These are phyloP conservation scores for Pseudocercospora fuligena DNA, from an alignment of 2,329 filamentous ascomycete genomes.

Conservation along the genomic window DNA sequence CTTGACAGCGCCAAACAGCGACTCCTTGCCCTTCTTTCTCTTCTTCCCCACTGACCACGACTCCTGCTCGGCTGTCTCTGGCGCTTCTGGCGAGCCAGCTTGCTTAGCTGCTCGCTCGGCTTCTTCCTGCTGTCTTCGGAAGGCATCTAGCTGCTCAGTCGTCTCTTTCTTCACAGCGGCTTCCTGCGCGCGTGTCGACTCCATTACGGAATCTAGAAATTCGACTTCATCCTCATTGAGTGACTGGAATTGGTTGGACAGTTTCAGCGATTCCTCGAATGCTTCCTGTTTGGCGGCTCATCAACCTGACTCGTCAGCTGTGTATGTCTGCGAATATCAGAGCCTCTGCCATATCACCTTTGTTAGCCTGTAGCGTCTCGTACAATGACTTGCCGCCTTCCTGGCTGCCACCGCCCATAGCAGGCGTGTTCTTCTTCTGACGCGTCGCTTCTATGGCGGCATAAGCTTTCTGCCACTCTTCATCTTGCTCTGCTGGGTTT, in stretches of 20 bases:
- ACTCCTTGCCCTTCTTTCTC: constrained; percentile 45
- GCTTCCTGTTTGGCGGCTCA: constrained; percentile 79
- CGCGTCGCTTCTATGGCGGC: constrained; percentile 62
- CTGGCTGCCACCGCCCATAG: constrained; percentile 49
- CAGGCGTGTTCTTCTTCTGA: constrained; percentile 59
- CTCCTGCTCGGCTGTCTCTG: constrained; percentile 50
- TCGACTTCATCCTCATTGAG: constrained; percentile 80
- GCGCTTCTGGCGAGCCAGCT: constrained; percentile 53
- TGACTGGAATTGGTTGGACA: constrained; percentile 77
- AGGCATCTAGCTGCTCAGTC: constrained; percentile 61
- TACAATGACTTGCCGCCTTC: constrained; percentile 68
- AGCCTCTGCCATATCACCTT: constrained; percentile 59
- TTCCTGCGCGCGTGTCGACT: constrained; percentile 62
- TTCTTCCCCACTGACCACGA: constrained; percentile 35
- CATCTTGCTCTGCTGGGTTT: constrained; percentile 50
- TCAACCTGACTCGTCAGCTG: constrained; percentile 36
- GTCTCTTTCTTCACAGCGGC: constrained; percentile 63
- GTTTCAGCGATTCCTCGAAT: constrained; percentile 72
- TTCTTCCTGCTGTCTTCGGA: constrained; percentile 64
- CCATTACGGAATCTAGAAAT: constrained; percentile 67
- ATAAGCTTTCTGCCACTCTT: constrained; percentile 70
- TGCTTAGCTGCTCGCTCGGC: constrained; percentile 55
- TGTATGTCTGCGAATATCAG: constrained; percentile 12
- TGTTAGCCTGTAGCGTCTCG: constrained; percentile 80
- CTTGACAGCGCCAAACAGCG: constrained; percentile 50